These are phyloP conservation scores for Penicillium sp. DNA, from an alignment of 2,329 filamentous ascomycete genomes.

Conservation along the genomic window DNA sequence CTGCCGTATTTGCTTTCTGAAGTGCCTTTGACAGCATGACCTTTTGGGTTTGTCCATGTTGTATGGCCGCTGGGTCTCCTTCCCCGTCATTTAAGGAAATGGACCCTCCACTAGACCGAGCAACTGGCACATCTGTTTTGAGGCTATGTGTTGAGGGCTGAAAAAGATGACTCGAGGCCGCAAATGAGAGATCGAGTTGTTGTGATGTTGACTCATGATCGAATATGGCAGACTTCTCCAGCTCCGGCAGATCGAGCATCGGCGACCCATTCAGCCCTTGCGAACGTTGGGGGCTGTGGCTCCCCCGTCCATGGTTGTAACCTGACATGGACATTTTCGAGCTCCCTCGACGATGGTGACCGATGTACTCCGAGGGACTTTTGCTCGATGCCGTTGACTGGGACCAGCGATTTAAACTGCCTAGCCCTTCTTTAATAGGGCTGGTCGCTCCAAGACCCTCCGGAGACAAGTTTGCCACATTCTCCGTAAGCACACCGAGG, in stretches of 20 bases:
- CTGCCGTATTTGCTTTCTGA: constrained; percentile 92
- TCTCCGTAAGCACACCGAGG: constrained; percentile 19
- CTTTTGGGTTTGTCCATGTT: constrained; percentile 70
- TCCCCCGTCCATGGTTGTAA: not conserved
- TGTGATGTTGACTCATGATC: constrained; percentile 10
- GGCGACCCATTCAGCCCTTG: constrained; percentile 13
- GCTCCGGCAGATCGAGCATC: constrained; percentile 18
- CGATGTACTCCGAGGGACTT: constrained; percentile 22
- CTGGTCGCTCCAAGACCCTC: constrained; percentile 16
- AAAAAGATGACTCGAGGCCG: constrained; percentile 18
- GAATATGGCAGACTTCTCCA: constrained; percentile 21
- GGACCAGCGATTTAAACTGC: constrained; percentile 57
- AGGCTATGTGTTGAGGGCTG: constrained; percentile 11
- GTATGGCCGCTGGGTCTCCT: constrained; percentile 31
- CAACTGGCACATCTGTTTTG: constrained; percentile 9
- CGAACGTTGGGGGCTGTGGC: constrained; percentile 17
- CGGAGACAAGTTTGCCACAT: constrained; percentile 10
- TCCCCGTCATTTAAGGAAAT: constrained; percentile 25
- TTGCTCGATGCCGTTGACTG: constrained; percentile 55
- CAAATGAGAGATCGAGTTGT: constrained; percentile 27
- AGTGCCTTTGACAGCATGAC: constrained; percentile 94
- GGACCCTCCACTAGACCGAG: constrained; percentile 27
- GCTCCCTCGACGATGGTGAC: constrained; percentile 26
- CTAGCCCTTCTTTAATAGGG: constrained; percentile 45
- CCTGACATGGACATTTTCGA: constrained; percentile 24